Evolutionary conservation across 176 grass and related monocot genomes (phyloP), one percentile per base, ranked within the genome.

Genomic region (Juncus inflexus): DNA sequence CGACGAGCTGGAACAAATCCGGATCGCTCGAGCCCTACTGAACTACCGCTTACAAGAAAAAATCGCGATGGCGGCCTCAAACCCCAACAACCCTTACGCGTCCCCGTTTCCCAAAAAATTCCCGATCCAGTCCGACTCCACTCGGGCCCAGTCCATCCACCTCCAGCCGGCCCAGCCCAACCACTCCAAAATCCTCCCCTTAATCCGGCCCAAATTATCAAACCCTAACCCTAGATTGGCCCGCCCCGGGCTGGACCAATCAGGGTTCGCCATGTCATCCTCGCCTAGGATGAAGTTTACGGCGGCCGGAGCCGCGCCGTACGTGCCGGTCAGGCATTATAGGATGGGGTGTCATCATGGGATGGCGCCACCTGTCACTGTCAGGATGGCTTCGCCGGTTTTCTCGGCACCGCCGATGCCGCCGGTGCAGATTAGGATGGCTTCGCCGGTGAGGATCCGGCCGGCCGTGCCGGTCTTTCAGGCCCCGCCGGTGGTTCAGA

Each of bases 101-200:
- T 84, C 86, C 8, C 89, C 89, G 53, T 99, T 99, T 15, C 95
- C 95, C 12, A 90, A 87, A 78, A 99, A 94, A 78, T 99, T 99
- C 54, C 95, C 95, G 2, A 77, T 94, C 72, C 89, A 87, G 35
- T 75, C 67, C 4, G 68, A 71, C 40, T 60, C 14, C 2, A 71
- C 52, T 7, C 15, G 68, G 15, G 40, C 53, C 51, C 90, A 80
- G 62, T 75, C 83, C 50, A 65, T 81, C 40, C 78, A 87, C 50
- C 12, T 60, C 52, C 83, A 86, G 66, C 73, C 85, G 37, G 78
- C 80, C 52, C 85, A 78, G 65, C 81, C 83, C 55, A 86, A 76
- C 58, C 81, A 87, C 61, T 95, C 95, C 0, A 99, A 94, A 79
- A 99, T 99, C 60, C 83, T 99, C 10, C 95, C 95, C 75, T 68